A percentile compares a stretch with the other conserved stretches of the same genome.
Conservation (phyloP, 139 green algal genomes). For the Penium margaritaceum region DNA sequence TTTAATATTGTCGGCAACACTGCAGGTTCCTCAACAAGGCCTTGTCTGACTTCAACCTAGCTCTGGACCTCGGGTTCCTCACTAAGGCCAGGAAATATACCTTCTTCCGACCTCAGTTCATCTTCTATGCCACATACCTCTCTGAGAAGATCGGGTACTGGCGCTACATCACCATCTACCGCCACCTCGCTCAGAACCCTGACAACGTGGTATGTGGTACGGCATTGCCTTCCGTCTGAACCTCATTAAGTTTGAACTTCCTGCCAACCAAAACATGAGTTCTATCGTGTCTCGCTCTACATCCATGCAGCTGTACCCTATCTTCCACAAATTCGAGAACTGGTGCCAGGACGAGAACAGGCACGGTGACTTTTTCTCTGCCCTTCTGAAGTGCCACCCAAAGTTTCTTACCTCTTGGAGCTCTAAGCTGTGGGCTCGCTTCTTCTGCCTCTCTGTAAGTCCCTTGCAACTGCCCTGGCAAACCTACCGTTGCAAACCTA, state of each 20-base stretch:
- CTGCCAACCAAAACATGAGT: too few relatives aligned
- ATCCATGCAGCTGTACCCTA: slow-evolving; percentile 95
- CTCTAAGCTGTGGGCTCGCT: slow-evolving; percentile 82
- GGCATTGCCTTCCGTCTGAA: too few relatives aligned
- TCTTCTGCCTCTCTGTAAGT: slow-evolving; percentile 94
- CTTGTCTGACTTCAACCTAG: slow-evolving; percentile 84
- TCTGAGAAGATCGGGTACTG: slow-evolving; percentile 94
- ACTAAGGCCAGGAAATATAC: slow-evolving; percentile 90
- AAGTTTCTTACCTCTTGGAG: slow-evolving; percentile 72
- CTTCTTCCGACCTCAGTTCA: slow-evolving; percentile 98
- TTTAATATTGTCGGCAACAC: too few relatives aligned
- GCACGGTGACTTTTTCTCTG: slow-evolving; percentile 84
- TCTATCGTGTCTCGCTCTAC: too few relatives aligned
- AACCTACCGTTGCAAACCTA: background rate
- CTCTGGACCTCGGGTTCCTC: slow-evolving; percentile 96
- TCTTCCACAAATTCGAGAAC: slow-evolving; percentile 99
- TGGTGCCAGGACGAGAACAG: slow-evolving; percentile 86
- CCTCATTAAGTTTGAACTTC: too few relatives aligned
- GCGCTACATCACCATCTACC: slow-evolving; percentile 92
- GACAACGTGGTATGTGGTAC: slow-evolving; percentile 75
- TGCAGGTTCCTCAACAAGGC: slow-evolving; percentile 92
- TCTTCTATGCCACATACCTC: slow-evolving; percentile 96
- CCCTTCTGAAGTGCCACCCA: slow-evolving; percentile 77
- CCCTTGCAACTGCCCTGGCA: slow-evolving; percentile 16
- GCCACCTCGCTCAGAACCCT: slow-evolving; percentile 85